Base-by-base conservation (phyloP, 768 basidiomycete genomes). In the Lactifluus piperatus region DNA sequence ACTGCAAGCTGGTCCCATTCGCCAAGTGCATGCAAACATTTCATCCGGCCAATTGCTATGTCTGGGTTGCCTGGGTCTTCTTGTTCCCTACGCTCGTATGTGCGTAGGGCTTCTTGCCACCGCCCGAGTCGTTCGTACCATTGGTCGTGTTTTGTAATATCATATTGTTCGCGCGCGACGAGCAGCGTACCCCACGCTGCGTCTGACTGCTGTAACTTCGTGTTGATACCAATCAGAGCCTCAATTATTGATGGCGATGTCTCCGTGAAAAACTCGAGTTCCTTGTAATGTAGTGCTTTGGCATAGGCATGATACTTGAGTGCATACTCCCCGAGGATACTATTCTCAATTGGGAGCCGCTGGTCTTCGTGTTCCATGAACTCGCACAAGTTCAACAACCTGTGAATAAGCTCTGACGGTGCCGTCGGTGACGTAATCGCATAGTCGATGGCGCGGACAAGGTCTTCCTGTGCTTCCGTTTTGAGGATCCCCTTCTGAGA, bases 331-430 rank as follows among this genome's bases (percentile, higher is more conserved):
- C 95, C 97, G 14, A 98, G 81, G 13, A 90, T 91, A 52, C 91
- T 82, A 65, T 94, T 86, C 66, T 97, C 93, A 60, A 98, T 97
- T 1, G 93, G 93, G 1, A 98, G 77, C 0, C 90, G 81, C 68
- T 95, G 95, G 68, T 98, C 97, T 72, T 98, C 94, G 65, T 97
- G 95, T 71, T 98, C 97, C 91, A 98, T 95, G 71, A 98, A 98
- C 70, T 99, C 97, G 4, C 94, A 94, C 26, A 98, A 80, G 71
- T 94, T 94, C 56, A 99, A 80, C 16, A 98, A 75, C 26, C 91
- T 82, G 69, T 97, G 91, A 20, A 95, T 88, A 29, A 98, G 78
- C 48, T 98, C 95, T 2, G 91, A 79, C 2, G 94, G 91, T 4
- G 91, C 84, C 9, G 75, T 80, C 16, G 79, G 75, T 4, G 91